Evolutionary conservation across 345 rosid genomes (phyloP), one percentile per base, ranked within the genome.

Genomic region (Trapa incisa): DNA sequence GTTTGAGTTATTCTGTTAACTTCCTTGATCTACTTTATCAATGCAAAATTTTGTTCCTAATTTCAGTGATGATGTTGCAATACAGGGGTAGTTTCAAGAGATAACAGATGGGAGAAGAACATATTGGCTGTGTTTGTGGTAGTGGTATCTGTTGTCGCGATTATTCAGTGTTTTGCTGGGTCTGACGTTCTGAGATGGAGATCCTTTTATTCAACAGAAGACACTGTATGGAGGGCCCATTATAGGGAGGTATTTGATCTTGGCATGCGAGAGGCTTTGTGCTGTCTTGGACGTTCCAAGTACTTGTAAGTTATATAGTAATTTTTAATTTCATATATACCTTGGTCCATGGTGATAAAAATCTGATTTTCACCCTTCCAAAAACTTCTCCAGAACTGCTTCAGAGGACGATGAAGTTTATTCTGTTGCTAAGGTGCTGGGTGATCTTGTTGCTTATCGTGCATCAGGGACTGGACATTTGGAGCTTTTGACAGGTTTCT

Each of bases 391-490:
- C 77, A 93, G 97, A 81, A 79, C 78, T 62, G 83, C 71, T 32
- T 72, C 80, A 3, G 90, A 90, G 76, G 98, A 88, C 75, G 97
- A 93, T 65, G 98, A 93, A 78, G 86, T 93, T 70, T 81, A 83
- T 76, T 87, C 97, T 6, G 94, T 93, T 64, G 96, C 97, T 74
- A 78, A 75, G 68, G 74, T 93, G 56, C 72, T 90, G 60, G 98
- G 95, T 70, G 91, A 93, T 69, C 97, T 93, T 77, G 97, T 93
- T 74, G 78, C 97, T 43, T 93, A 90, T 73, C 95, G 97, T 38
- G 97, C 97, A 66, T 80, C 91, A 22, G 98, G 97, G 72, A 86
- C 92, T 54, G 97, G 98, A 10, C 98, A 93, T 73, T 75, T 93
- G 82, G 95, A 90, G 70, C 89, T 93, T 71, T 76, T 93, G 80